A percentile compares a stretch with the other conserved stretches of the same genome.
phyloP scores from a whole-genome alignment of 139 green algal species.

The Dunaliella primolecta region DNA sequence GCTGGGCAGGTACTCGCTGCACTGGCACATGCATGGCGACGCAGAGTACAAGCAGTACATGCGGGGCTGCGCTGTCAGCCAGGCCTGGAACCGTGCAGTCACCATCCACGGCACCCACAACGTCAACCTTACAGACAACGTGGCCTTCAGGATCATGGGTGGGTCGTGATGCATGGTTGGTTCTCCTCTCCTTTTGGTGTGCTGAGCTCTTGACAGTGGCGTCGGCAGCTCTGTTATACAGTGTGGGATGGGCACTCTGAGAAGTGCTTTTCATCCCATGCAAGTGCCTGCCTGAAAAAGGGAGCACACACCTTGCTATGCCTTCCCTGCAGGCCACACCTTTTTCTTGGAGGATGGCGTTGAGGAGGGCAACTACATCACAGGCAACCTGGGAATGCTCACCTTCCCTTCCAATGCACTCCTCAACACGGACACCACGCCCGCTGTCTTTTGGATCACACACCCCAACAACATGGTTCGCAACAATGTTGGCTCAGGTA shows the following conservation, averaged over 20 bases:
- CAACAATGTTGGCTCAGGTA: conserved; percentile 31
- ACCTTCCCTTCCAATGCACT: conserved; percentile 48
- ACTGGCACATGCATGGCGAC: conserved; percentile 71
- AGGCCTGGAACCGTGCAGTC: conserved; percentile 63
- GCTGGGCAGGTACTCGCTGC: conserved; percentile 67
- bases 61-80: conserved; percentile 48
- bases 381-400: conserved; percentile 60
- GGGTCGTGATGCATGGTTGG: conserved; percentile 37
- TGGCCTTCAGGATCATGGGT: conserved; percentile 62
- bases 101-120: conserved; percentile 62
- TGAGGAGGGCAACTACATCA: conserved; percentile 49
- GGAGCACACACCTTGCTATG: no score
- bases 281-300: no score
- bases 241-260: no score
- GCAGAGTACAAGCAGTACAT: conserved; percentile 36
- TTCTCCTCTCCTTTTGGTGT: no score
- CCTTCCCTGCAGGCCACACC: neutral
- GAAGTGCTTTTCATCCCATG: no score
- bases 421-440: conserved; percentile 70
- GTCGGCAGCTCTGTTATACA: no score
- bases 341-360: conserved; percentile 65
- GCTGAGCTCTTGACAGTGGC: no score
- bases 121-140: conserved; percentile 45
- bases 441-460: conserved; percentile 80
- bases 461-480: conserved; percentile 70